Conservation (phyloP, 805 yeast species). For the Yarrowia sp. region DNA sequence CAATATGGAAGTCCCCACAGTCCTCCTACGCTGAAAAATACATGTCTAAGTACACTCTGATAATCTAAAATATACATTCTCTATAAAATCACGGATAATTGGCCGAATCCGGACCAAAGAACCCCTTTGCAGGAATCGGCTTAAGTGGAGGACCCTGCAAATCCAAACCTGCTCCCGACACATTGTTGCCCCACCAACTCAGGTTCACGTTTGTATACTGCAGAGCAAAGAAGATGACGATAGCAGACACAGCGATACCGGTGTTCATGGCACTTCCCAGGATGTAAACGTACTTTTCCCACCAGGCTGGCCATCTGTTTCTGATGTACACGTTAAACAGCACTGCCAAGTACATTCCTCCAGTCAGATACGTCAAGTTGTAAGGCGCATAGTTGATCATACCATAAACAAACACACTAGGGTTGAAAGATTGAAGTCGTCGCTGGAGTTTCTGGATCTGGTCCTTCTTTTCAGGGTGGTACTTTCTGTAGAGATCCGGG, state of each 20-base stretch:
- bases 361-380: constrained; percentile 43
- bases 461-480: background rate
- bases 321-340: constrained; percentile 48
- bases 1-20: no score
- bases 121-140: constrained; percentile 30
- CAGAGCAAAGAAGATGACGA: constrained; percentile 46
- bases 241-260: constrained; percentile 50
- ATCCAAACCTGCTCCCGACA: constrained; percentile 10
- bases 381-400: background rate
- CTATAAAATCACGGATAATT: constrained; percentile 26
- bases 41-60: background rate
- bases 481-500: constrained; percentile 30
- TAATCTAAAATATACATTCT: background rate
- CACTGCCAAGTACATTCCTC: constrained; percentile 45
- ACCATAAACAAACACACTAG: background rate
- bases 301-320: constrained; percentile 47
- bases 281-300: constrained; percentile 54
- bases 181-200: constrained; percentile 53
- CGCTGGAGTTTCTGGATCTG: background rate
- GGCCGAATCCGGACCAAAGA: constrained; percentile 38
- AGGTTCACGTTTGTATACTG: constrained; percentile 39
- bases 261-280: constrained; percentile 49
- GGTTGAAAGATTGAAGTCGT: background rate
- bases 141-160: background rate
- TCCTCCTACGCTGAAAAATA: no score